Evolutionary conservation across 768 basidiomycete species (phyloP).

Genomic region (Hygrophorus russula): DNA sequence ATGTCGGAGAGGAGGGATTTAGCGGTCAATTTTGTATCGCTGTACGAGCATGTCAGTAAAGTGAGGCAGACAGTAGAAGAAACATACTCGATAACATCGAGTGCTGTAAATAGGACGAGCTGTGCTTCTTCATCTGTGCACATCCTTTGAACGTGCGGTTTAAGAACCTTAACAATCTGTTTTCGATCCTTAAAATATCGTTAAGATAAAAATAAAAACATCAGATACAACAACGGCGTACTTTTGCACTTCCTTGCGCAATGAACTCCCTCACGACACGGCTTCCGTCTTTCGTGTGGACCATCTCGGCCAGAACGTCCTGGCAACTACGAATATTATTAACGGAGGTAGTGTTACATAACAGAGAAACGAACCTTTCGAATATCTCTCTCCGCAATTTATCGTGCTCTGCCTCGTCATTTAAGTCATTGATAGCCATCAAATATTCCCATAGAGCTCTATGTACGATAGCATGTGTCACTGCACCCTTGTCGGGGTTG

Average conservation of each 20-base stretch:
- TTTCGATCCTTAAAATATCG: slow-evolving; percentile 55
- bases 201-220: not conserved
- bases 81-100: slow-evolving; percentile 80
- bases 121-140: slow-evolving; percentile 86
- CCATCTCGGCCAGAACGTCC: slow-evolving; percentile 83
- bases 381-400: slow-evolving; percentile 72
- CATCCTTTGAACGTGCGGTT: slow-evolving; percentile 84
- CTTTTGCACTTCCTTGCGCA: slow-evolving; percentile 76
- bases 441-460: slow-evolving; percentile 83
- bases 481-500: slow-evolving; percentile 82
- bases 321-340: slow-evolving; percentile 43
- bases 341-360: not conserved
- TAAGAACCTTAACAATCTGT: slow-evolving; percentile 79
- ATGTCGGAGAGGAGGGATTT: slow-evolving; percentile 74
- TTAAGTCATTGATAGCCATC: slow-evolving; percentile 40
- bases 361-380: slow-evolving; percentile 45
- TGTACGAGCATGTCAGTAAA: slow-evolving; percentile 17
- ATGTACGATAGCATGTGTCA: slow-evolving; percentile 83
- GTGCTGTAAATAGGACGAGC: slow-evolving; percentile 77
- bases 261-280: slow-evolving; percentile 80
- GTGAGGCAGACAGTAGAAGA: not conserved
- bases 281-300: slow-evolving; percentile 89
- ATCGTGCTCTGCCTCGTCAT: slow-evolving; percentile 58
- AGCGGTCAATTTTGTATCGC: slow-evolving; percentile 82
- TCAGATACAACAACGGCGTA: slow-evolving; percentile 13